Conservation (phyloP, 2,329 filamentous ascomycete genomes). For the Endothia cerciana region DNA sequence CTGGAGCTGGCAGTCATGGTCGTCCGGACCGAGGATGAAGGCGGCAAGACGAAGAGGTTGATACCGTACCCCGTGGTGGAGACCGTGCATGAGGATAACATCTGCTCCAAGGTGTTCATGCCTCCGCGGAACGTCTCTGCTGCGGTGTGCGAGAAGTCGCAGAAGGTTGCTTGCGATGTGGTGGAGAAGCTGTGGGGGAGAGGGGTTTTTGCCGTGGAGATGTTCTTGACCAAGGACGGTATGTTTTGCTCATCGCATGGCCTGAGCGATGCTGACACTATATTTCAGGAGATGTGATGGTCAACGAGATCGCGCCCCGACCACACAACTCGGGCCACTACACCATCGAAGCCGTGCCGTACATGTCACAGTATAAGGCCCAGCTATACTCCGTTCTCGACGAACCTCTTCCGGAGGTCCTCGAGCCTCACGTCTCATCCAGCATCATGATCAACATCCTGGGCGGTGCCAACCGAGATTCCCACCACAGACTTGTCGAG, state of each 20-base stretch:
- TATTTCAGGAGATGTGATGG: conserved; percentile 61
- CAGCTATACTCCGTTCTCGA: conserved; percentile 85
- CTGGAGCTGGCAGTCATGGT: conserved; percentile 95
- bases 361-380: conserved; percentile 88
- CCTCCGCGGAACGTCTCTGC: conserved; percentile 74
- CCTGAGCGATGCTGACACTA: conserved; percentile 13
- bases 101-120: conserved; percentile 90
- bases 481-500: conserved; percentile 59
- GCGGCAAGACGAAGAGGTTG: conserved; percentile 51
- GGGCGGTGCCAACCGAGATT: conserved; percentile 67
- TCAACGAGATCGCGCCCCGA: conserved; percentile 86
- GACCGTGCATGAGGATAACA: conserved; percentile 92
- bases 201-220: conserved; percentile 94
- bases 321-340: conserved; percentile 92
- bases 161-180: conserved; percentile 77
- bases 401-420: conserved; percentile 54
- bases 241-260: conserved; percentile 34
- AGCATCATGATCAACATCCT: conserved; percentile 84
- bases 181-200: conserved; percentile 82
- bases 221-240: conserved; percentile 82
- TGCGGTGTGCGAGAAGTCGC: conserved; percentile 65
- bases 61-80: conserved; percentile 89
- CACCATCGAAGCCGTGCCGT: conserved; percentile 87
- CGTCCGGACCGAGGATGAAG: conserved; percentile 77
- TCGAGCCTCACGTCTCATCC: conserved; percentile 62